A percentile compares a stretch with the other conserved stretches of the same genome.
Evolutionary conservation across 1,139 yeast genomes (phyloP).

Genomic region (Pichia sp.): DNA sequence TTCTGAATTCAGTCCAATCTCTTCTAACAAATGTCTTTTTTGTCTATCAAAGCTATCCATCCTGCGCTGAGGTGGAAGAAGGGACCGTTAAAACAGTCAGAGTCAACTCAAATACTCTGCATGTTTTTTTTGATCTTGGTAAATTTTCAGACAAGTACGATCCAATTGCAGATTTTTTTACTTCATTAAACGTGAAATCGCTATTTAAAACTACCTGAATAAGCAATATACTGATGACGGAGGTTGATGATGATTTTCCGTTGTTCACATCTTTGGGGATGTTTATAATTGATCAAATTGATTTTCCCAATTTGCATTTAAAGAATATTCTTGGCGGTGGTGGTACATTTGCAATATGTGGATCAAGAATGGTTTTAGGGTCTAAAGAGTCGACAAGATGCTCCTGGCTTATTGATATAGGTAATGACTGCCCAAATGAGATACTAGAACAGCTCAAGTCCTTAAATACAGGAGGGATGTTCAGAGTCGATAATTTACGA

Average conservation of each 20-base stretch:
- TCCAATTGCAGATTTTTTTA: too few relatives aligned
- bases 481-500: conserved; percentile 45
- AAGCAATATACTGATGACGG: background rate
- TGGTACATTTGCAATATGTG: conserved; percentile 77
- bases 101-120: too few relatives aligned
- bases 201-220: too few relatives aligned
- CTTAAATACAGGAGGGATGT: conserved; percentile 59
- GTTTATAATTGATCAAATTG: conserved; percentile 89
- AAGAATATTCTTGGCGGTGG: conserved; percentile 78
- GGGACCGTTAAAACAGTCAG: background rate
- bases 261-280: conserved; percentile 67
- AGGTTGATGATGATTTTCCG: conserved; percentile 6
- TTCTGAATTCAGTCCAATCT: conserved; percentile 39
- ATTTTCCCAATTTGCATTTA: conserved; percentile 42
- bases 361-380: conserved; percentile 54
- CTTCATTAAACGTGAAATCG: too few relatives aligned
- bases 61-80: too few relatives aligned
- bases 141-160: too few relatives aligned
- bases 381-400: conserved; percentile 32
- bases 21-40: conserved; percentile 49
- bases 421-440: conserved; percentile 60
- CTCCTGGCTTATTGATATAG: conserved; percentile 72
- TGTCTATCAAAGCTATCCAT: conserved; percentile 50
- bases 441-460: conserved; percentile 39
- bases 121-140: too few relatives aligned